A percentile compares a stretch with the other conserved stretches of the same genome.
These are phyloP conservation scores for Metschnikowia lachancei DNA, from an alignment of 805 yeast species.

Conservation along the genomic window DNA sequence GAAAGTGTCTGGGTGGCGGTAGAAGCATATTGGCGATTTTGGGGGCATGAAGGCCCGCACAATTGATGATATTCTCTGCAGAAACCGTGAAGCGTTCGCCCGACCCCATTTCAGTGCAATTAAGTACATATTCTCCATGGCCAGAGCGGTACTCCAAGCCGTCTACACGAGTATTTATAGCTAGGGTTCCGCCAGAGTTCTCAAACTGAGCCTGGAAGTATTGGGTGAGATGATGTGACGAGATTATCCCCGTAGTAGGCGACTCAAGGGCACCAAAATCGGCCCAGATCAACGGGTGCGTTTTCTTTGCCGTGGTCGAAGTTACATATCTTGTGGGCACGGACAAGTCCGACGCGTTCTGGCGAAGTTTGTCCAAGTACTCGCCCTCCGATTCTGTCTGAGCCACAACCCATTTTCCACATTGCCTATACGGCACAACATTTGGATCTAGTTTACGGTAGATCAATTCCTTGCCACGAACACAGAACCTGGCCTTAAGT, in stretches of 20 bases:
- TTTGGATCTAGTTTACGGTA: slow-evolving; percentile 40
- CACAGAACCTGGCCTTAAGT: slow-evolving; percentile 66
- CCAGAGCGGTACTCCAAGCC: slow-evolving; percentile 30
- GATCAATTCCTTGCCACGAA: slow-evolving; percentile 68
- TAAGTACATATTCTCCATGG: slow-evolving; percentile 24
- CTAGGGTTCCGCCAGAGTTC: slow-evolving; percentile 59
- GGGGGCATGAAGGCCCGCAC: slow-evolving; percentile 80
- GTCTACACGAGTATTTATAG: slow-evolving; percentile 57
- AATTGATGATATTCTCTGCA: slow-evolving; percentile 61
- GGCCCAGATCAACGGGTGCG: slow-evolving; percentile 71
- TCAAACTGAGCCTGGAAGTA: slow-evolving; percentile 56
- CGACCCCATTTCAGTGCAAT: slow-evolving; percentile 29
- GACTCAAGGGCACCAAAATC: slow-evolving; percentile 61
- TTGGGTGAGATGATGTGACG: slow-evolving; percentile 73
- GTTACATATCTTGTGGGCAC: slow-evolving; percentile 59
- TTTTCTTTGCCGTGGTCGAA: slow-evolving; percentile 37
- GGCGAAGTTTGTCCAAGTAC: slow-evolving; percentile 52
- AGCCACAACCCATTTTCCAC: slow-evolving; percentile 90
- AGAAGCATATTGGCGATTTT: slow-evolving; percentile 65
- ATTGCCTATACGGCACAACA: slow-evolving; percentile 51
- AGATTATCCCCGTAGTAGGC: slow-evolving; percentile 81
- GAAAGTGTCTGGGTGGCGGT: slow-evolving; percentile 57
- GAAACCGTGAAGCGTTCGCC: slow-evolving; percentile 39
- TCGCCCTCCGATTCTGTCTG: slow-evolving; percentile 64
- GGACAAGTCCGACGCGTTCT: slow-evolving; percentile 48